These are phyloP conservation scores for Morella rubra DNA, from an alignment of 306 rosid genomes.

Conservation along the genomic window DNA sequence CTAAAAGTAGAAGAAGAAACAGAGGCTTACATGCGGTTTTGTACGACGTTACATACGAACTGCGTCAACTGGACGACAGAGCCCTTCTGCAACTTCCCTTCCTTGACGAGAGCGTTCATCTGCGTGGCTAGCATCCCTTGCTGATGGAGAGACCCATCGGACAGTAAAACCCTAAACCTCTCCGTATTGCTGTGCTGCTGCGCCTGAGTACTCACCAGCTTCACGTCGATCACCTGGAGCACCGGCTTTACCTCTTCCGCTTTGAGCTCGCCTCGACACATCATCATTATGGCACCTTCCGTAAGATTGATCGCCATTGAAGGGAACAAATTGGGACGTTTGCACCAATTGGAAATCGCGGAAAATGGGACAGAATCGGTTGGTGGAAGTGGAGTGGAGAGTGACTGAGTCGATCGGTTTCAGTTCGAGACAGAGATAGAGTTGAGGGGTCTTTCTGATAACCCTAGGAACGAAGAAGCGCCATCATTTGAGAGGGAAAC, in stretches of 20 bases:
- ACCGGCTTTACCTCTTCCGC: slow-evolving; percentile 49
- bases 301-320: slow-evolving; percentile 53
- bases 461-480: slow-evolving; percentile 53
- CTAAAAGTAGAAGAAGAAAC: background rate
- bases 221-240: slow-evolving; percentile 66
- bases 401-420: background rate
- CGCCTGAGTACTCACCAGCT: slow-evolving; percentile 43
- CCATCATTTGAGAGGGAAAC: slow-evolving; percentile 48
- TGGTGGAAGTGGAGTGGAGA: background rate
- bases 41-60: slow-evolving; percentile 57
- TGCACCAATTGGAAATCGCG: background rate
- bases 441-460: slow-evolving; percentile 15
- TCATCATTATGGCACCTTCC: slow-evolving; percentile 49
- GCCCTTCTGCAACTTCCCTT: slow-evolving; percentile 59
- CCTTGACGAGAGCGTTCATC: slow-evolving; percentile 48
- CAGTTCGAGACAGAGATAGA: slow-evolving; percentile 6
- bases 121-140: slow-evolving; percentile 83
- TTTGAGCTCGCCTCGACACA: slow-evolving; percentile 35
- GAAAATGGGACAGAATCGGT: background rate
- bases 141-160: slow-evolving; percentile 62
- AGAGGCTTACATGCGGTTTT: slow-evolving; percentile 58
- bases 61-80: slow-evolving; percentile 51
- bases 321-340: background rate
- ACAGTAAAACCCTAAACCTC: slow-evolving; percentile 60
- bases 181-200: slow-evolving; percentile 38